A percentile compares a stretch with the other conserved stretches of the same genome.
These are phyloP conservation scores for Berberis thunbergii DNA, from an alignment of 164 flowering plant genomes.

Conservation along the genomic window DNA sequence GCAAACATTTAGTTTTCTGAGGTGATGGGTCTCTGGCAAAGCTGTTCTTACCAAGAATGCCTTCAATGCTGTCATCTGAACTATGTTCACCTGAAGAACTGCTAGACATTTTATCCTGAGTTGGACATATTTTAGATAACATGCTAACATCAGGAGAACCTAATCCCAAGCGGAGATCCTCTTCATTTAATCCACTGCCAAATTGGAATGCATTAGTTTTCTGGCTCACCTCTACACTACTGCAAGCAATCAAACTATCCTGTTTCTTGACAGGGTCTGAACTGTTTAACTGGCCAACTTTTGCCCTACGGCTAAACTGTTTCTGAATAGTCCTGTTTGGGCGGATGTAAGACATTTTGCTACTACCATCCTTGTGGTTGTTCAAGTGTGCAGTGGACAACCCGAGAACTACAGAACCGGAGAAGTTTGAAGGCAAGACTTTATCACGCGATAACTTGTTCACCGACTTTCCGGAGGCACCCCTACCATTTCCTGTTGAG, in stretches of 20 bases:
- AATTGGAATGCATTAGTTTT: slow-evolving; percentile 5
- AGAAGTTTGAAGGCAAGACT: slow-evolving; percentile 1
- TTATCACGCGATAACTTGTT: slow-evolving; percentile 8
- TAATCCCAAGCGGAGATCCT: slow-evolving; percentile 6
- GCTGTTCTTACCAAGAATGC: slow-evolving; percentile 8
- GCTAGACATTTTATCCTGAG: slow-evolving; percentile 16
- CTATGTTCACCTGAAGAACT: slow-evolving; percentile 19
- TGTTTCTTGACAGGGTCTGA: slow-evolving; percentile 29
- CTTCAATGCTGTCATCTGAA: slow-evolving; percentile 18
- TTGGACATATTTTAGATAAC: slow-evolving; percentile 9
- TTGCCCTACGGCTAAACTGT: slow-evolving; percentile 22
- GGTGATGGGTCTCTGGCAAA: slow-evolving; percentile 10
- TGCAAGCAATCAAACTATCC: slow-evolving; percentile 33
- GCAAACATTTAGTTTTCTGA: slow-evolving; percentile 16
- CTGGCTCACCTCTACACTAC: slow-evolving; percentile 12
- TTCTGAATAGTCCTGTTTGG: slow-evolving; percentile 15
- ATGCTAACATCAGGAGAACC: slow-evolving; percentile 9
- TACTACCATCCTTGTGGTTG: slow-evolving; percentile 4
- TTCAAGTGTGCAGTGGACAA: slow-evolving; percentile 3
- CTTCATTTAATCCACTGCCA: slow-evolving; percentile 15
- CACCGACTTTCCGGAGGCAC: slow-evolving; percentile 20
- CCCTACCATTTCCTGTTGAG: slow-evolving; percentile 22
- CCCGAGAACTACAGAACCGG: slow-evolving; percentile 2
- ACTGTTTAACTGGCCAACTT: slow-evolving; percentile 17
- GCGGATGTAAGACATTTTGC: slow-evolving; percentile 11